Base-by-base conservation (phyloP, 768 basidiomycete genomes). In the Pleurotus giganteus region DNA sequence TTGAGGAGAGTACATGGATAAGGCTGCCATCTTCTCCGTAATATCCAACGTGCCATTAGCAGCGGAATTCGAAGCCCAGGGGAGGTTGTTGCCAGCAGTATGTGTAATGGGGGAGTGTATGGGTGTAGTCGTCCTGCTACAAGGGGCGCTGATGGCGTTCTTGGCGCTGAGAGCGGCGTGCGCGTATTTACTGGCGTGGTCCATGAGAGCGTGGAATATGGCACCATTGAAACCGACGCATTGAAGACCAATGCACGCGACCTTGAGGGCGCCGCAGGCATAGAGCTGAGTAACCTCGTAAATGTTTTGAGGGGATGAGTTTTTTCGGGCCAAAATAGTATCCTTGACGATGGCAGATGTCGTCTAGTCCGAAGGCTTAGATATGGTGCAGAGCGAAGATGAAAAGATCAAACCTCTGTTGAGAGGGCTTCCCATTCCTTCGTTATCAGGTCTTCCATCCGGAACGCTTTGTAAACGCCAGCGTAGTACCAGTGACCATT, bases 401-500 rank as follows among this genome's bases (percentile, higher is more conserved):
- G 42, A 45, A n/a, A 23, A 26, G 11, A 53, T 29, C 9, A 34
- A 61, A 86, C 89, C 78, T 90, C 88, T 27, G 67, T 65, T 27
- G 85, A 79, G 28, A 91, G 75, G 39, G 78, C 77, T 26, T 78
- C 80, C 84, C 87, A 91, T 65, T 91, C 89, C 53, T 81, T 81
- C 6, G 74, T 69, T 0, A 82, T 82, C 12, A 91, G 71, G 54
- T 88, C 81, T 24, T 83, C 83, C 46, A 91, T 75, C 50, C 75
- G 71, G 64, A 91, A 83, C 1, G 79, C 80, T 52, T 77, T 81
- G 69, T 91, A 91, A 3, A 81, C 76, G n/a, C 89, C 89, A 11
- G 89, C 89, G 57, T 91, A 91, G 65, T 91, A 91, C 87, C 88
- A 91, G 56, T 82, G 80, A 6, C 85, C 86, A 53, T 89, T 87